Evolutionary conservation across 495 filamentous ascomycete genomes (phyloP).

Genomic region (Evernia prunastri): DNA sequence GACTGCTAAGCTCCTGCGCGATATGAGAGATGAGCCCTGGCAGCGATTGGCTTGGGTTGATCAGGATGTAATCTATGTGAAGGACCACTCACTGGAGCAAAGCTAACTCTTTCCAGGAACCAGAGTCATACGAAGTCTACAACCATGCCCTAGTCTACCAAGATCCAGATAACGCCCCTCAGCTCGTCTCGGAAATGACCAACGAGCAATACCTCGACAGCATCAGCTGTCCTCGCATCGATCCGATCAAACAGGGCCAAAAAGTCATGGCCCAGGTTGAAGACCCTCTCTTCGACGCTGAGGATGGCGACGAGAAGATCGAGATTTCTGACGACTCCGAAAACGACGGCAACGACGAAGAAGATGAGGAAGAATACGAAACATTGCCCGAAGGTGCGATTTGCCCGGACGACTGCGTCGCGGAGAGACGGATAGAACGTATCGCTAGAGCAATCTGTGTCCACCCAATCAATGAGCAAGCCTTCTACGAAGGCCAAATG

Average conservation of each 20-base stretch:
- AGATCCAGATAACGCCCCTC: constrained; percentile 41
- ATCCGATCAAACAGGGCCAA: constrained; percentile 37
- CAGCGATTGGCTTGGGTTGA: constrained; percentile 57
- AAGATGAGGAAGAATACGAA: constrained; percentile 8
- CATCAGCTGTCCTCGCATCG: constrained; percentile 57
- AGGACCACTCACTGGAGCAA: background rate
- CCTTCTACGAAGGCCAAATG: background rate
- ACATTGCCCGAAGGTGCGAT: constrained; percentile 1
- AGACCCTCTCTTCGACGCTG: background rate
- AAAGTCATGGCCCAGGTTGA: constrained; percentile 20
- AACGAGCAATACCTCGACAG: constrained; percentile 56
- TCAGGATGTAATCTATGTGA: constrained; percentile 48
- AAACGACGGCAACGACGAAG: background rate
- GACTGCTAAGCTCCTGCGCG: constrained; percentile 50
- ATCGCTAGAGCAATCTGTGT: background rate
- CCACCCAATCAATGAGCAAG: background rate
- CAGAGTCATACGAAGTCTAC: constrained; percentile 56
- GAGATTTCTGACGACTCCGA: constrained; percentile 2
- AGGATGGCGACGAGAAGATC: constrained; percentile 1
- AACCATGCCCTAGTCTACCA: constrained; percentile 55
- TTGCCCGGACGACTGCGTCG: background rate
- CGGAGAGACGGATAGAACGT: constrained; percentile 7
- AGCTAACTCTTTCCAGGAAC: constrained; percentile 38
- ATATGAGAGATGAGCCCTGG: constrained; percentile 65
- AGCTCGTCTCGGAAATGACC: constrained; percentile 48